A percentile compares a stretch with the other conserved stretches of the same genome.
phyloP scores from a whole-genome alignment of 2,329 filamentous ascomycete genomes.

The Fusarium duplospermum region DNA sequence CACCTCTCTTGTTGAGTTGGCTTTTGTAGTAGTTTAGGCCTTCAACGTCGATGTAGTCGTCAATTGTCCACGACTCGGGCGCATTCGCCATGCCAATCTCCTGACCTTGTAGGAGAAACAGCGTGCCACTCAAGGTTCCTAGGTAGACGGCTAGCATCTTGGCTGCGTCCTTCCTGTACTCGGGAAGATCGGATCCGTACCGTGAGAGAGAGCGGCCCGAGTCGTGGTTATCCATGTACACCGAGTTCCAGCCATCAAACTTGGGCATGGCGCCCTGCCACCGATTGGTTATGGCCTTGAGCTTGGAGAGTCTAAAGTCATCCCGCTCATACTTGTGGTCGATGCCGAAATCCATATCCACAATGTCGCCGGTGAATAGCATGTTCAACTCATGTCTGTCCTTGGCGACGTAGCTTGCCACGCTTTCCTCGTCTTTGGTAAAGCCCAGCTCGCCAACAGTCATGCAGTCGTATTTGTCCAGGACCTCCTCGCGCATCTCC shows the following conservation, averaged over 20 bases:
- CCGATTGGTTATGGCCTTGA: conserved; percentile 50
- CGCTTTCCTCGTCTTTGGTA: conserved; percentile 53
- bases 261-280: conserved; percentile 53
- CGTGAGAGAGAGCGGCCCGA: conserved; percentile 63
- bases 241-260: conserved; percentile 60
- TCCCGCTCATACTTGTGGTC: conserved; percentile 54
- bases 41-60: conserved; percentile 58
- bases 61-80: conserved; percentile 55
- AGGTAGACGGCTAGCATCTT: conserved; percentile 61
- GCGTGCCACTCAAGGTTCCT: conserved; percentile 54
- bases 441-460: conserved; percentile 55
- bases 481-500: conserved; percentile 51
- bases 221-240: conserved; percentile 68
- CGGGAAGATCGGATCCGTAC: conserved; percentile 55
- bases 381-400: conserved; percentile 51
- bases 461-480: conserved; percentile 64
- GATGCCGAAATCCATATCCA: conserved; percentile 48
- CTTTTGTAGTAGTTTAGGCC: conserved; percentile 54
- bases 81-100: conserved; percentile 64
- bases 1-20: conserved; percentile 29
- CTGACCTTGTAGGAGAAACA: conserved; percentile 64
- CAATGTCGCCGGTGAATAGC: conserved; percentile 44
- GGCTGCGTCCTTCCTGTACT: conserved; percentile 52
- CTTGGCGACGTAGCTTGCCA: conserved; percentile 60
- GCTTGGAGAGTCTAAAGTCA: conserved; percentile 49